phyloP scores from a whole-genome alignment of 164 flowering plant species.

The Sedum album region DNA sequence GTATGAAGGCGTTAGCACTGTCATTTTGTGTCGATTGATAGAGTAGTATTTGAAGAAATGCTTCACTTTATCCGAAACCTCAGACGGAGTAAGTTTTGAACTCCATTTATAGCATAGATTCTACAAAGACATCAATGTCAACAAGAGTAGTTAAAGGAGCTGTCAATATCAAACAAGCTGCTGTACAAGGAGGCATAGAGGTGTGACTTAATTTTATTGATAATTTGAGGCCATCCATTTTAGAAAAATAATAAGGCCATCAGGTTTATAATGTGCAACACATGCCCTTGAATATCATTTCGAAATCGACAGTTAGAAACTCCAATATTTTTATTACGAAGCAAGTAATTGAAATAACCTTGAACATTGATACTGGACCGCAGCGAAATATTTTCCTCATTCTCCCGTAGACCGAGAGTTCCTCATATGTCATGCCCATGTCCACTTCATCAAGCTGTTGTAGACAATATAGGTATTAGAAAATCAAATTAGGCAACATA shows the following conservation, averaged over 20 bases:
- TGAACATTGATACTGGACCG: slow-evolving; percentile 94
- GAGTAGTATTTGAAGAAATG: slow-evolving; percentile 94
- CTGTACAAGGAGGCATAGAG: not conserved
- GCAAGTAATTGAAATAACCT: too few relatives aligned
- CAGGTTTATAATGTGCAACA: not conserved
- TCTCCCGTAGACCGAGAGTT: slow-evolving; percentile 87
- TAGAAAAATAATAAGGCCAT: not conserved
- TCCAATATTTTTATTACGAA: too few relatives aligned
- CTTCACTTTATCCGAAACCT: slow-evolving; percentile 86
- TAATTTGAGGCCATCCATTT: not conserved
- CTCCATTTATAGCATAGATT: slow-evolving; percentile 89
- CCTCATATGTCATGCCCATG: slow-evolving; percentile 98
- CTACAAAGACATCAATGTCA: slow-evolving; percentile 25
- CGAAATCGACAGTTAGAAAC: too few relatives aligned
- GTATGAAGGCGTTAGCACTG: slow-evolving; percentile 87
- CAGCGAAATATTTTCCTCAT: slow-evolving; percentile 83
- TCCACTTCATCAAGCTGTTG: slow-evolving; percentile 91
- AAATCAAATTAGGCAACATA: not conserved
- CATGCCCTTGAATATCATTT: not conserved
- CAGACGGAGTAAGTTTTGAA: slow-evolving; percentile 48
- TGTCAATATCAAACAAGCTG: not conserved
- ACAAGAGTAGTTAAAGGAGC: not conserved
- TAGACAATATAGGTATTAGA: slow-evolving; percentile 8
- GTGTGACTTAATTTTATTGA: not conserved
- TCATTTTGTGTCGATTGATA: slow-evolving; percentile 96